Base-by-base conservation (phyloP, 129 eudicot genomes). In the Glebionis coronaria region DNA sequence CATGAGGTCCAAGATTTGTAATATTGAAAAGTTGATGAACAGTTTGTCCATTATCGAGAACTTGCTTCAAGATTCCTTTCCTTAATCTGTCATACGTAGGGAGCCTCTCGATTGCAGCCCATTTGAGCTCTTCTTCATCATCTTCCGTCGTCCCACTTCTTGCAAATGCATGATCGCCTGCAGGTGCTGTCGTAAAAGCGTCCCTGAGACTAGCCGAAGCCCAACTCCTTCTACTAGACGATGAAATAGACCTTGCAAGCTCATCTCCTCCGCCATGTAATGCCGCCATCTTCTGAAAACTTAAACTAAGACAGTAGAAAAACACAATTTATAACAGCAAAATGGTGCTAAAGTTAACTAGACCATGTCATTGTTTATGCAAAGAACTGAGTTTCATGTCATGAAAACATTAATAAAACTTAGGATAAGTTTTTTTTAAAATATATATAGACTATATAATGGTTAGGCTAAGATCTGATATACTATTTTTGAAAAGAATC, bases 121-220 rank as follows among this genome's bases (percentile, higher is more conserved):
- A 60, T 60, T 60, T 60, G 3, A 60, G 23, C 15, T 60, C 65
- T 35, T 60, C 65, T 60, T 60, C 65, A 35, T 60, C 65, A 35
- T 60, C 65, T 2, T 35, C 27, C 14, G 1, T 44, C 14, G 1
- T 44, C 27, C 42, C 53, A 55, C 9, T 84, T 27, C 63, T 74
- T 13, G 57, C 75, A 47, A 84, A 84, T 69, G 75, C 84, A 45
- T 82, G 81, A 0, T n/a, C n/a, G n/a, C 79, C 79, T 10, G 79
- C 79, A 20, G 71, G 58, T 29, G 76, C 67, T n/a, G 73, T 83
- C 52, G 82, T 66, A 19, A 84, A 72, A 9, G 76, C 91, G 51
- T 84, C 91, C 9, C 74, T 63, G 6, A 84, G 55, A 54, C 95
- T 82, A 28, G 83, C 76, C 3, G 91, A 81, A 29, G 87, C 91